Evolutionary conservation across 2,329 filamentous ascomycete species (phyloP).

Genomic region (Pseudogymnoascus sp.): DNA sequence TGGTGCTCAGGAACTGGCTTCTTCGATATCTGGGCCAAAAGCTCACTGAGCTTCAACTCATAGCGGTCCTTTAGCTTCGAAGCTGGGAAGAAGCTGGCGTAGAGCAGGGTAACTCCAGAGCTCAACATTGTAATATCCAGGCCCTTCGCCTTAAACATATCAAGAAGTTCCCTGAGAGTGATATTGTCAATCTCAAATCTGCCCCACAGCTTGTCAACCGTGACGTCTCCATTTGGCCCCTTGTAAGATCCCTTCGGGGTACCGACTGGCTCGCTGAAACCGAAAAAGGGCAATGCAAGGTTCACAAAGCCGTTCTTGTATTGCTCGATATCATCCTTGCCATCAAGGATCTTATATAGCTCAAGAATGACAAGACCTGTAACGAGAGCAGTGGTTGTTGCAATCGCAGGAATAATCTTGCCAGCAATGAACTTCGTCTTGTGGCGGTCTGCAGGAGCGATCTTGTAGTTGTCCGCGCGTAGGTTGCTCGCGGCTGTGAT

Average conservation of each 20-base stretch:
- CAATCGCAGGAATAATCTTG: conserved; percentile 98
- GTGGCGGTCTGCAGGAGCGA: conserved; percentile 82
- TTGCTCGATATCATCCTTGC: conserved; percentile 92
- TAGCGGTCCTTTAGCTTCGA: conserved; percentile 72
- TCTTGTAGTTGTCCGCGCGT: conserved; percentile 96
- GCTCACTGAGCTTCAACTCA: conserved; percentile 73
- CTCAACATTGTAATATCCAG: conserved; percentile 86
- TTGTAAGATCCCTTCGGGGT: conserved; percentile 89
- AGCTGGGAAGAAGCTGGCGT: conserved; percentile 83
- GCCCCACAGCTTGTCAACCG: conserved; percentile 95
- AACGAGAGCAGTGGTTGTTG: conserved; percentile 90
- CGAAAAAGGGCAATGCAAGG: conserved; percentile 91
- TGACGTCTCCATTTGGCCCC: conserved; percentile 69
- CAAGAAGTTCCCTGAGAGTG: conserved; percentile 74
- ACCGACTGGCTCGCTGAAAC: conserved; percentile 92
- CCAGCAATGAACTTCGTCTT: conserved; percentile 99
- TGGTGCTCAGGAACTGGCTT: conserved; percentile 86
- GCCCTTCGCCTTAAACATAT: conserved; percentile 72
- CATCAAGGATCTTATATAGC: conserved; percentile 92
- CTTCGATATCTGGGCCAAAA: conserved; percentile 84
- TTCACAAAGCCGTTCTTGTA: conserved; percentile 99
- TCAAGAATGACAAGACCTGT: conserved; percentile 90
- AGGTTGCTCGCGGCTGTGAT: conserved; percentile 96
- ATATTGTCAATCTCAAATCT: conserved; percentile 86
- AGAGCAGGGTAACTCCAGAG: conserved; percentile 92